Base-by-base conservation (phyloP, 1,284 basidiomycete genomes). In the Trichosporon sp. region DNA sequence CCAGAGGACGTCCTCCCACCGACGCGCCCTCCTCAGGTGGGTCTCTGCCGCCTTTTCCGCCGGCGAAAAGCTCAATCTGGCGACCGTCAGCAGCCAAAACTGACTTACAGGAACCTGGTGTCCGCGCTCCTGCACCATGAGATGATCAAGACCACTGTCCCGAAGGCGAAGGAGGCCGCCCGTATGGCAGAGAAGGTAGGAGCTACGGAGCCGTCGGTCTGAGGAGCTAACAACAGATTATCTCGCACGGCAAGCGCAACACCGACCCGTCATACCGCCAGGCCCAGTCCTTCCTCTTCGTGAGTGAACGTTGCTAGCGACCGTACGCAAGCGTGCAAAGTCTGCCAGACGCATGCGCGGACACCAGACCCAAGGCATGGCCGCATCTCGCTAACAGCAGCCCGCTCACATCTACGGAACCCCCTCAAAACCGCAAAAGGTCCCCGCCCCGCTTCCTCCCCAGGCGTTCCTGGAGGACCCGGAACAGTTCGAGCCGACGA, bases 111-210 rank as follows among this genome's bases (percentile, higher is more conserved):
- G 74, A 98, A 98, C 83, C 85, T 99, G 67, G 96, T 99, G 75
- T 92, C 94, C 21, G 95, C 95, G 15, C 87, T 99, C 62, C 88
- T 99, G 71, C 89, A 98, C 80, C 95, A 99, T 84, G 94, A 98
- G 80, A 91, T 93, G 78, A 96, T 99, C 81, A 91, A 92, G 81
- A 99, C 97, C 5, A 99, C 97, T 0, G 85, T 98, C 31, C 92
- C 97, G 25, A 99, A 99, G 83, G 97, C 97, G 1, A 91, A 92
- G 80, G 95, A 98, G 79, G 86, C 95, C 3, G 92, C 93, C 11
- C 88, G 93, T 73, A 85, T 97, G 67, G 95, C 95, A 51, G 97
- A 99, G 81, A 97, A 97, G 89, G 93, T 93, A 73, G 68, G 79
- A 69, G 44, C 53, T 31, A 58, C 4, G 18, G 27, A 12, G 1